Evolutionary conservation across 768 basidiomycete genomes (phyloP), one percentile per base, ranked within the genome.

Genomic region (Scleroderma citrinum): DNA sequence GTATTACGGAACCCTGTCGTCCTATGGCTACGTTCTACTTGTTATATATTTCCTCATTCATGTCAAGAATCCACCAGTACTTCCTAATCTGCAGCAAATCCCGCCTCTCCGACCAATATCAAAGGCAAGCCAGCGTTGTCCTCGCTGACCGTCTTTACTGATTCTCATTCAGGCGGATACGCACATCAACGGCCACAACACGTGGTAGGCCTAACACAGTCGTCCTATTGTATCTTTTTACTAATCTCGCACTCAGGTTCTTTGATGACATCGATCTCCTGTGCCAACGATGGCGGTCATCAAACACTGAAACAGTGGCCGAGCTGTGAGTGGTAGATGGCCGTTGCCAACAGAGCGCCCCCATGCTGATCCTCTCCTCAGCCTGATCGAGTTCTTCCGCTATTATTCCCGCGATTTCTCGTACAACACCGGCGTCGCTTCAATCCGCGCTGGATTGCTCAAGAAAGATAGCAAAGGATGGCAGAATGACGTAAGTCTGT

Each of bases 11-110:
- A 98, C 95, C 1, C 75, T 99, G 46, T 94, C 91, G 48, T 95
- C 93, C 47, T 97, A 99, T 65, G 95, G 95, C 55, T 97, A 95
- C 71, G 94, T 95, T 56, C 78, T 99, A 46, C 86, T 99, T 68
- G 95, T 97, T 66, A 91, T 99, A 59, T 96, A 94, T 72, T 99
- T 92, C 71, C 81, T 98, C 46, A 84, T 94, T 40, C 96, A 99
- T 67, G 93, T 98, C 72, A 95, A 96, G 74, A 91, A 91, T 57
- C 94, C 95, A 48, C 90, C 94, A 21, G 90, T 99, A 37, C 76
- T 99, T 51, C 95, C 95, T 56, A 96, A 96, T 71, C 77, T 96
- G 53, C 93, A 96, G 73, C 85, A 92, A 68, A 88, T 96, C 77
- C 92, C 92, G 20, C 91, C 93, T 30, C 66, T 93, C 57, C 85